phyloP scores from a whole-genome alignment of 768 basidiomycete species.

The Termitomyces sp. region DNA sequence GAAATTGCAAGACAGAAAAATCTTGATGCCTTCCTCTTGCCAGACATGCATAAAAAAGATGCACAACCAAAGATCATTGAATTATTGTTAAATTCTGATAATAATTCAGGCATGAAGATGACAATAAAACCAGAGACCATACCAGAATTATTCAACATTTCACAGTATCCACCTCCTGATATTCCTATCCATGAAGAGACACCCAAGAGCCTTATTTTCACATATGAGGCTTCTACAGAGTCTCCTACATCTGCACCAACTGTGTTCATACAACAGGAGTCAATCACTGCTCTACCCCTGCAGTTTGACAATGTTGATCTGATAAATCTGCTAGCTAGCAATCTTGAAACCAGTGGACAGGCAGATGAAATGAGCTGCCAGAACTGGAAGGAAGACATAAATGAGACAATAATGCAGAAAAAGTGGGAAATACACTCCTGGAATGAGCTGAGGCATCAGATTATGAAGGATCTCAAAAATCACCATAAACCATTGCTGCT shows the following conservation, averaged over 20 bases:
- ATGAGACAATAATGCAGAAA: conserved; percentile 10
- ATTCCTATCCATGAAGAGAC: not conserved
- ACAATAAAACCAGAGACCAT: not conserved
- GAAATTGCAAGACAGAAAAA: not conserved
- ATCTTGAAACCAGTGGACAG: not conserved
- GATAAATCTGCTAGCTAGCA: not conserved
- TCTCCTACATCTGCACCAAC: too few relatives aligned
- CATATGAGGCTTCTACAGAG: too few relatives aligned
- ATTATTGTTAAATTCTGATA: too few relatives aligned
- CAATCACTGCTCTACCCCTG: not conserved
- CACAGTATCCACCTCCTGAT: not conserved
- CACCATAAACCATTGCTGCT: conserved; percentile 19
- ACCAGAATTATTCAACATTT: not conserved
- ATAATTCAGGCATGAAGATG: too few relatives aligned
- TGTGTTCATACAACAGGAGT: not conserved
- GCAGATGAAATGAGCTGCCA: not conserved
- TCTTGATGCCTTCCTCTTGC: conserved; percentile 1
- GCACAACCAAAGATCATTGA: not conserved
- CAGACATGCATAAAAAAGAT: not conserved
- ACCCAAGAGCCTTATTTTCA: not conserved
- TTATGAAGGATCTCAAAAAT: conserved; percentile 27
- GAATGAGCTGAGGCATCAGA: conserved; percentile 11
- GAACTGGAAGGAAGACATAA: conserved; percentile 11
- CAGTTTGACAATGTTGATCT: not conserved
- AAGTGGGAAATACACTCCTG: conserved; percentile 21